These are phyloP conservation scores for Leccinum pellstonianum DNA, from an alignment of 768 basidiomycete species.

Conservation along the genomic window DNA sequence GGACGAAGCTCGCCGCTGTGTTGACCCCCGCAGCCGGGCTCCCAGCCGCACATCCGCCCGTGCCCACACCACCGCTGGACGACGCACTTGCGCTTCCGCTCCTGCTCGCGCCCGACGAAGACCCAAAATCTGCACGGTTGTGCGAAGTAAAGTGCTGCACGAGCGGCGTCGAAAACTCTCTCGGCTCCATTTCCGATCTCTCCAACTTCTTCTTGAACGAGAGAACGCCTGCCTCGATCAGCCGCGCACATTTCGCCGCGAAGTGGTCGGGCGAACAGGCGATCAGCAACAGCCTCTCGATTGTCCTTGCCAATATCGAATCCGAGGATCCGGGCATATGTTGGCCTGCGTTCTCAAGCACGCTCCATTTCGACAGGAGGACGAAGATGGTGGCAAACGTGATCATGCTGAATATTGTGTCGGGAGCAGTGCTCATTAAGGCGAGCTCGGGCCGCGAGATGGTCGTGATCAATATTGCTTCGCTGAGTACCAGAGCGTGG, in stretches of 20 bases:
- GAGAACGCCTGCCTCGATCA: conserved; percentile 35
- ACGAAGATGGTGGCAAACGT: conserved; percentile 44
- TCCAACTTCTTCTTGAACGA: conserved; percentile 32
- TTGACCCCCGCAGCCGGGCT: conserved; percentile 3
- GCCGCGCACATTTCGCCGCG: conserved; percentile 42
- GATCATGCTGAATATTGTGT: conserved; percentile 42
- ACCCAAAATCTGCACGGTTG: conserved; percentile 17
- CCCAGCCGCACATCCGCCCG: conserved; percentile 13
- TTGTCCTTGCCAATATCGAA: conserved; percentile 33
- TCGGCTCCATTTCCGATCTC: conserved; percentile 20
- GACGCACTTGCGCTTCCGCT: conserved; percentile 8
- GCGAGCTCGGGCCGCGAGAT: conserved; percentile 35
- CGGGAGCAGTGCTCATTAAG: conserved; percentile 42
- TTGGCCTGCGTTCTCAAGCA: conserved; percentile 34
- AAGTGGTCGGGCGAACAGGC: conserved; percentile 41
- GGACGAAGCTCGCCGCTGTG: neutral
- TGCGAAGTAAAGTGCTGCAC: conserved; percentile 22
- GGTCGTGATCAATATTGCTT: conserved; percentile 36
- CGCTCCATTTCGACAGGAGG: conserved; percentile 42
- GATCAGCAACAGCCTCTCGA: conserved; percentile 35
- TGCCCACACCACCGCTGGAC: conserved; percentile 19
- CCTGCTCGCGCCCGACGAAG: conserved; percentile 18
- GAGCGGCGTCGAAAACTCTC: conserved; percentile 20
- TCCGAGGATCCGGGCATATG: conserved; percentile 41
- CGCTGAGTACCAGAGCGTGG: conserved; percentile 38